Percentiles rank a stretch among this genome's conserved stretches.
phyloP scores from a whole-genome alignment of 352 stramenopile genomes.

The Phytophthora parvispora region DNA sequence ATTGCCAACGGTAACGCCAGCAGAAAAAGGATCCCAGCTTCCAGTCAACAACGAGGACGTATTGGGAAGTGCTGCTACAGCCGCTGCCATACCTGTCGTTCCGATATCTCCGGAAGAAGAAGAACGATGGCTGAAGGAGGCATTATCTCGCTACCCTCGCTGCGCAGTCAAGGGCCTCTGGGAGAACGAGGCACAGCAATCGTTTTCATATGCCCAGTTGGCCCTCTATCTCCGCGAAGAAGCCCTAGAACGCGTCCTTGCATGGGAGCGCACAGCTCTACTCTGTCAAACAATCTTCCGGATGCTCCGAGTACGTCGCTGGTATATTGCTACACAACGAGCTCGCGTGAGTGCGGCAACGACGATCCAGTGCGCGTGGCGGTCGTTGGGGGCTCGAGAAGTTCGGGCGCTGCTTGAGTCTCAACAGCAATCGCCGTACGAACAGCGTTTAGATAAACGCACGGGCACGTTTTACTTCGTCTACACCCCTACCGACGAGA shows the following conservation, averaged over 20 bases:
- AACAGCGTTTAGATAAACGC: conserved; percentile 68
- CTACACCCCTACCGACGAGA: conserved; percentile 75
- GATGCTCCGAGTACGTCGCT: conserved; percentile 64
- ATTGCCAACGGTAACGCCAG: not conserved
- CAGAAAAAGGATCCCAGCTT: not conserved
- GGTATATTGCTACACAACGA: conserved; percentile 55
- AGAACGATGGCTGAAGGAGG: conserved; percentile 27
- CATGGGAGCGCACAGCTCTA: conserved; percentile 57
- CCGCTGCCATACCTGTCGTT: conserved; percentile 20
- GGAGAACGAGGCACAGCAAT: conserved; percentile 50
- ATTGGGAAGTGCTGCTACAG: conserved; percentile 3
- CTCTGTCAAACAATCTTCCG: conserved; percentile 65
- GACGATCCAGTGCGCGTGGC: conserved; percentile 72
- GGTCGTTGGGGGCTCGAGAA: conserved; percentile 47
- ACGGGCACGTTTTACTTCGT: conserved; percentile 72
- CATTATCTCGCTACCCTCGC: conserved; percentile 49
- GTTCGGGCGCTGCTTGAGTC: conserved; percentile 49
- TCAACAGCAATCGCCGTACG: conserved; percentile 77
- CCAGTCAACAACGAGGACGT: conserved; percentile 5
- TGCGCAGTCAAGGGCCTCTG: conserved; percentile 64
- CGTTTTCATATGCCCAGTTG: conserved; percentile 68
- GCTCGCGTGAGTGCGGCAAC: conserved; percentile 45
- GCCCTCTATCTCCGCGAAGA: conserved; percentile 74
- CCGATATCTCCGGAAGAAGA: conserved; percentile 38
- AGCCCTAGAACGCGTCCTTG: conserved; percentile 66